Conservation (phyloP, 2,329 filamentous ascomycete species). For the Claviceps cyperi region DNA sequence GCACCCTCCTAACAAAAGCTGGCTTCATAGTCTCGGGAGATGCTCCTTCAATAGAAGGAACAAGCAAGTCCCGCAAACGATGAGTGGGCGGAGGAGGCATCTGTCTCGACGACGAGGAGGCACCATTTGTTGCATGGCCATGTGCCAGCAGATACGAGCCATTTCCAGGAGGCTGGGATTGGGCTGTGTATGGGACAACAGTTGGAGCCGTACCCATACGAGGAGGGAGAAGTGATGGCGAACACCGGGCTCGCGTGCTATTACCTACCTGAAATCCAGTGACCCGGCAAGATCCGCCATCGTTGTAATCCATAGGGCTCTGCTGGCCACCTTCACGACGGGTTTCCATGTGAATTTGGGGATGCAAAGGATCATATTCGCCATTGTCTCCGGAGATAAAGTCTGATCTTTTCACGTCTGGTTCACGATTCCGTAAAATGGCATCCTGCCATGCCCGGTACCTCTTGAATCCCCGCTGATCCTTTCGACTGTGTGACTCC, state of each 20-base stretch:
- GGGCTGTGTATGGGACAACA: not conserved
- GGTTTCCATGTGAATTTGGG: conserved; percentile 1
- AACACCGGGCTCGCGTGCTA: conserved; percentile 1
- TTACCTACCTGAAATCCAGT: conserved; percentile 4
- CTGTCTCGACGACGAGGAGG: conserved; percentile 6
- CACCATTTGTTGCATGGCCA: conserved; percentile 8
- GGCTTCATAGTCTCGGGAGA: conserved; percentile 23
- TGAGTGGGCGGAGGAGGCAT: conserved; percentile 10
- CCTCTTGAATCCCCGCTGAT: conserved; percentile 31
- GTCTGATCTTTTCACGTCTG: conserved; percentile 8
- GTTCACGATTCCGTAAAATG: conserved; percentile 17
- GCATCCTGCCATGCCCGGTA: conserved; percentile 31
- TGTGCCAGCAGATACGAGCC: conserved; percentile 15
- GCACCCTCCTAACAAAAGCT: conserved; percentile 20
- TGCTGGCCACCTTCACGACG: conserved; percentile 3
- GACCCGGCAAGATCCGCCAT: not conserved
- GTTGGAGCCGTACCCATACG: not conserved
- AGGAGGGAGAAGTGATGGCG: conserved; percentile 2
- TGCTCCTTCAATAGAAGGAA: conserved; percentile 31
- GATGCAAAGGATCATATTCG: conserved; percentile 3
- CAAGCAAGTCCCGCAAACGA: conserved; percentile 26
- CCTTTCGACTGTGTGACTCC: conserved; percentile 16
- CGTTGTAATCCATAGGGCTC: conserved; percentile 1
- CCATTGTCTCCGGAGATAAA: conserved; percentile 5
- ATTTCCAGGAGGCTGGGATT: conserved; percentile 4